Conservation (phyloP, 2,329 filamentous ascomycete genomes). For the Fusarium oligoseptatum region DNA sequence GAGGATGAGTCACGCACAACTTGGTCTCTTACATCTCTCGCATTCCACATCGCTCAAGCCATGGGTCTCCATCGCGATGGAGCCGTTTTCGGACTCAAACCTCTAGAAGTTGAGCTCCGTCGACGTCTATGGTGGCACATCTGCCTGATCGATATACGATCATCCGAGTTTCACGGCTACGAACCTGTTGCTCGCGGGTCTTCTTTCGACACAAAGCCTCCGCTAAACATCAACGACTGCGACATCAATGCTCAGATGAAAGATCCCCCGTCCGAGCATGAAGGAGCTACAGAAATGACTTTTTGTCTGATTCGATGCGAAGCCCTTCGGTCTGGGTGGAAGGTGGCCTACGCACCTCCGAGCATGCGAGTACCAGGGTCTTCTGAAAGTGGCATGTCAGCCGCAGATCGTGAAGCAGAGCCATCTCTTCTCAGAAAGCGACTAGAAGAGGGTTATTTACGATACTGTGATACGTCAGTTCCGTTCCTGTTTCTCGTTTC, state of each 20-base stretch:
- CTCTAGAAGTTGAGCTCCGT: neutral
- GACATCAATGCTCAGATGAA: conserved; percentile 2
- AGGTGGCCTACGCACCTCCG: neutral
- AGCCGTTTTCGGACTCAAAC: neutral
- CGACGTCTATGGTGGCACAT: neutral
- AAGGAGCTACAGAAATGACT: neutral
- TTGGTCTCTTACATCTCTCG: neutral
- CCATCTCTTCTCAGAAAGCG: neutral
- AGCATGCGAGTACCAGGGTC: neutral
- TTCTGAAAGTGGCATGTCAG: neutral
- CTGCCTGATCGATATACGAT: neutral
- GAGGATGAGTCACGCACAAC: neutral
- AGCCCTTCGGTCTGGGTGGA: neutral
- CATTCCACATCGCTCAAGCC: neutral
- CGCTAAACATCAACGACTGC: neutral
- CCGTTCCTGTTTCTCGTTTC: neutral
- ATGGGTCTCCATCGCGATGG: neutral
- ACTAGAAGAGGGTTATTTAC: neutral
- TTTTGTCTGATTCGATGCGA: neutral
- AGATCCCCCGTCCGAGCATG: neutral
- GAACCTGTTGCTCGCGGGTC: neutral
- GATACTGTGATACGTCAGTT: neutral
- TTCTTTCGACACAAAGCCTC: neutral
- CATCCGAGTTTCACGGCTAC: neutral
- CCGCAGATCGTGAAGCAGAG: neutral